Conservation (phyloP, 106 monocot species). For the Narthecium ossifragum region DNA sequence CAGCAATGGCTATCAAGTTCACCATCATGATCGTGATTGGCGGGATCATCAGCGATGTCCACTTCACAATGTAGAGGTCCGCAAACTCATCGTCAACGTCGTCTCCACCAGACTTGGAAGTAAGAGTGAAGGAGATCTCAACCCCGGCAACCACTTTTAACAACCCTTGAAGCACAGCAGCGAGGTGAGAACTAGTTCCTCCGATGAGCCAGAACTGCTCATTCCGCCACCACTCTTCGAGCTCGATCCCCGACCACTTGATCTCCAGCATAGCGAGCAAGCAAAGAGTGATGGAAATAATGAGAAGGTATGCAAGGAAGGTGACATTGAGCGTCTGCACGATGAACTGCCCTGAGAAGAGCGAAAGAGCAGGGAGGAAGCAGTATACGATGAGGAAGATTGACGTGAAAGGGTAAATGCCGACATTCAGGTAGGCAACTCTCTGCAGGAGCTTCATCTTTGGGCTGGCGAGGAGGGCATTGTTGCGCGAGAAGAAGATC, state of each 20-base stretch:
- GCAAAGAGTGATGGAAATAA: constrained; percentile 65
- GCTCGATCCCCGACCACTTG: constrained; percentile 84
- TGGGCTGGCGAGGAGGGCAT: constrained; percentile 64
- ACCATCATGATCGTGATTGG: constrained; percentile 88
- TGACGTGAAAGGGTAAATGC: constrained; percentile 90
- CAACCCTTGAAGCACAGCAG: constrained; percentile 79
- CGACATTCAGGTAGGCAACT: constrained; percentile 62
- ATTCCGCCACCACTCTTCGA: constrained; percentile 94
- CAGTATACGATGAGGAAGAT: constrained; percentile 92
- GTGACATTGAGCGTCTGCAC: constrained; percentile 76
- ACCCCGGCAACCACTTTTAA: constrained; percentile 65
- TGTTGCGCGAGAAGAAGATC: constrained; percentile 96
- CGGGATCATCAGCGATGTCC: constrained; percentile 68
- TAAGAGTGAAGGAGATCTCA: constrained; percentile 66
- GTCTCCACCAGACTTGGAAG: constrained; percentile 44
- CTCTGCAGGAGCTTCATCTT: constrained; percentile 86
- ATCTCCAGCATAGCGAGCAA: constrained; percentile 75
- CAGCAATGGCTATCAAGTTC: constrained; percentile 74
- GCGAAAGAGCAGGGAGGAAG: constrained; percentile 92
- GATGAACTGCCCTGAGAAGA: constrained; percentile 93
- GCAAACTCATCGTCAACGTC: constrained; percentile 58
- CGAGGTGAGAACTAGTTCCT: constrained; percentile 81
- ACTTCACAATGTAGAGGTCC: constrained; percentile 50
- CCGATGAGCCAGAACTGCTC: constrained; percentile 82
- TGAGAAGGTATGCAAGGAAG: constrained; percentile 68